Evolutionary conservation across 345 rosid species (phyloP).

Genomic region (Boechera divaricarpa): DNA sequence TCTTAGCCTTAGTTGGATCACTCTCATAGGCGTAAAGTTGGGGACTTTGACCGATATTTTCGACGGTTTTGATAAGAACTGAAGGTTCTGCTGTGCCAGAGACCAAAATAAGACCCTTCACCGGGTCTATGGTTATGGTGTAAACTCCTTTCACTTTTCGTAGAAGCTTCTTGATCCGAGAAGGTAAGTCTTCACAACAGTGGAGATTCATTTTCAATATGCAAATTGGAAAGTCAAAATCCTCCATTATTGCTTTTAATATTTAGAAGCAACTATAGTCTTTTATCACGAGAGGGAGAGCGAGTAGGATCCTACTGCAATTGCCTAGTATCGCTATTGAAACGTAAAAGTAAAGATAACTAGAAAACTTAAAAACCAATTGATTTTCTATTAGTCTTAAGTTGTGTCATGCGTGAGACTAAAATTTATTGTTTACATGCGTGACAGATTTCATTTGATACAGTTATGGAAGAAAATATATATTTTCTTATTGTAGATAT

Average conservation of each 20-base stretch:
- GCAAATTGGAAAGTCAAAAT: conserved; percentile 36
- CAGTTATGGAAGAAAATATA: no score
- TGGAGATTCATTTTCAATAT: conserved; percentile 34
- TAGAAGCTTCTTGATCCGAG: conserved; percentile 25
- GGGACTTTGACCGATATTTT: conserved; percentile 19
- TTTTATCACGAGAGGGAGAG: background rate
- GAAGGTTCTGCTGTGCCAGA: conserved; percentile 23
- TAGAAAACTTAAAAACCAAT: background rate
- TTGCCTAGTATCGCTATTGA: background rate
- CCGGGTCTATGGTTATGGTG: conserved; percentile 31
- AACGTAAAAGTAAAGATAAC: background rate
- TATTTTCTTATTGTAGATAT: no score
- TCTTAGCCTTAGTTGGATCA: conserved; percentile 35
- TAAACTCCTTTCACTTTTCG: conserved; percentile 35
- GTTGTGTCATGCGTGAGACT: no score
- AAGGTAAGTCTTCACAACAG: conserved; percentile 17
- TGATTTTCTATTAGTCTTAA: background rate
- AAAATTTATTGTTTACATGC: no score
- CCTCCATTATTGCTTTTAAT: conserved; percentile 26
- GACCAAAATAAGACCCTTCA: conserved; percentile 31
- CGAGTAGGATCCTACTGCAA: background rate
- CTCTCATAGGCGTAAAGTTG: conserved; percentile 37
- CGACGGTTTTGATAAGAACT: conserved; percentile 19
- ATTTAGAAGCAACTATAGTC: background rate
- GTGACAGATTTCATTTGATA: no score